These are phyloP conservation scores for Pleurotus djamor DNA, from an alignment of 768 basidiomycete genomes.

Conservation along the genomic window DNA sequence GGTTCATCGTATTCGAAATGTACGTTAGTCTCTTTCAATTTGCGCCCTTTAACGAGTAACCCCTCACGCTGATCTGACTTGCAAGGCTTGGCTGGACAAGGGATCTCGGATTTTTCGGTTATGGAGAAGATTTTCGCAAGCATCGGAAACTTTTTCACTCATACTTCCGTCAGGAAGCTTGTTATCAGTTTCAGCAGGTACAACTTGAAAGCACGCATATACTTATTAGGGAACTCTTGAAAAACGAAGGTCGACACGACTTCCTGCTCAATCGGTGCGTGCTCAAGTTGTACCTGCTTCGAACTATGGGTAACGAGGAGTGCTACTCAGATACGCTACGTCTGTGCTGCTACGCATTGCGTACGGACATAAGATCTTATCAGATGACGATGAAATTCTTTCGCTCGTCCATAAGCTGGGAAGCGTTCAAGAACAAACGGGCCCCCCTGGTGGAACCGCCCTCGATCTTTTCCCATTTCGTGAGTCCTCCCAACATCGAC, in stretches of 20 bases:
- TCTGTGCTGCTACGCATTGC: constrained; percentile 11
- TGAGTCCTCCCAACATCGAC: no score
- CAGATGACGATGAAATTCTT: constrained; percentile 13
- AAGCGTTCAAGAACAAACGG: constrained; percentile 3
- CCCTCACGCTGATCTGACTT: no score
- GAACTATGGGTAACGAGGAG: no score
- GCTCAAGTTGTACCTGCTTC: no score
- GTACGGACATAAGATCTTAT: constrained; percentile 14
- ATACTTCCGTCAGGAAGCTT: not conserved
- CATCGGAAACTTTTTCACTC: not conserved
- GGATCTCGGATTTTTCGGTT: not conserved
- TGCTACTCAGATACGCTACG: constrained; percentile 8
- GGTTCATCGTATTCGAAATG: not conserved
- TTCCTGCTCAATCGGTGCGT: not conserved
- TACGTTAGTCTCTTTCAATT: not conserved
- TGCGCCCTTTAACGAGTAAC: no score
- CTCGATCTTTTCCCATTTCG: constrained; percentile 17
- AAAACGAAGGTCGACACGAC: not conserved
- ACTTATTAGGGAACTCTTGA: not conserved
- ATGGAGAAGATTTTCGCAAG: not conserved
- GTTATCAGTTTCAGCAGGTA: not conserved
- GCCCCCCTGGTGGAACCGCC: constrained; percentile 11
- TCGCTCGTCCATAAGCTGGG: constrained; percentile 5
- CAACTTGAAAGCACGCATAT: not conserved
- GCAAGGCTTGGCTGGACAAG: not conserved